Percentiles rank a stretch among this genome's conserved stretches.
phyloP scores from a whole-genome alignment of 2,329 filamentous ascomycete species.

The Pseudophaeomoniella oleicola region DNA sequence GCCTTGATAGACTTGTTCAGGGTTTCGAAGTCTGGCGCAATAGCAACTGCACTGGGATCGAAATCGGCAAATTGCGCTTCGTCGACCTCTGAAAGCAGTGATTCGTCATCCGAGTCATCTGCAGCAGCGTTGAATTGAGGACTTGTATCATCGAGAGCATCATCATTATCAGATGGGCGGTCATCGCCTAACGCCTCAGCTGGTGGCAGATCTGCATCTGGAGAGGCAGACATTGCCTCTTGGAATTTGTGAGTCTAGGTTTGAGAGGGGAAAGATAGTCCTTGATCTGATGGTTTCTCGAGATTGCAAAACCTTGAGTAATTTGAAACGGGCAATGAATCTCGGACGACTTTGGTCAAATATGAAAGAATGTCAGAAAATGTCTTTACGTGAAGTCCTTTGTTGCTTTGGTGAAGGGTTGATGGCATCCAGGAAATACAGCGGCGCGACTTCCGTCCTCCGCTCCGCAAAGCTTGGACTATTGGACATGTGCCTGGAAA shows the following conservation, averaged over 20 bases:
- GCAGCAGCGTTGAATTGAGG: constrained; percentile 12
- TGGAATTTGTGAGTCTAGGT: too few relatives aligned
- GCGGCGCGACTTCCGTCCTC: not conserved
- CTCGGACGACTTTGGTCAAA: too few relatives aligned
- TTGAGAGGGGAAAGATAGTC: too few relatives aligned
- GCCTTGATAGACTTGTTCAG: constrained; percentile 42
- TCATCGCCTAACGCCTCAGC: constrained; percentile 23
- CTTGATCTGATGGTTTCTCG: too few relatives aligned
- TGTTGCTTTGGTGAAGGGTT: not conserved
- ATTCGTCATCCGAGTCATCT: constrained; percentile 43
- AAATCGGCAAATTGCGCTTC: constrained; percentile 53
- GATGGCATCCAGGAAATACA: too few relatives aligned
- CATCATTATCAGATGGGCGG: constrained; percentile 18
- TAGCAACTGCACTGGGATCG: constrained; percentile 44
- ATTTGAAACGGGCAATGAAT: too few relatives aligned
- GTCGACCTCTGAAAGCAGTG: constrained; percentile 48
- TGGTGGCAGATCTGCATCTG: constrained; percentile 7
- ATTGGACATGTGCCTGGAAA: not conserved
- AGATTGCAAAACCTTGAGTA: too few relatives aligned
- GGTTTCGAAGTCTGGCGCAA: constrained; percentile 48
- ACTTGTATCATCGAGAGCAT: constrained; percentile 7
- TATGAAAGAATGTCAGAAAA: too few relatives aligned
- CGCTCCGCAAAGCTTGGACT: not conserved
- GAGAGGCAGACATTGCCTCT: too few relatives aligned
- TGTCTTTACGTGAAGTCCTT: not conserved